These are phyloP conservation scores for Byssoonygena ceratinophila DNA, from an alignment of 2,329 filamentous ascomycete species.

Conservation along the genomic window DNA sequence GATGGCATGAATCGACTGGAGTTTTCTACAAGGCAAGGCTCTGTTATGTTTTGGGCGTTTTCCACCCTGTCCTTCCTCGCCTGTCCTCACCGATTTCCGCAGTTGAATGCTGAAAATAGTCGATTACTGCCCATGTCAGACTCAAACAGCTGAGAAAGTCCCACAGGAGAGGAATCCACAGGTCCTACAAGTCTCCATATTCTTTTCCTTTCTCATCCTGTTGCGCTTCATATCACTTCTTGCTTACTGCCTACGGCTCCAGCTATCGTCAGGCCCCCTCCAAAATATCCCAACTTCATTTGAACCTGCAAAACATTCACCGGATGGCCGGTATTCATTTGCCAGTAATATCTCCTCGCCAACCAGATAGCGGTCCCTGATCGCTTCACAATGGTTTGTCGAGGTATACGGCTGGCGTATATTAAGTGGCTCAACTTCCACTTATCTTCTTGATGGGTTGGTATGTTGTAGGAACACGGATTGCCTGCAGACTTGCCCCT, in stretches of 20 bases:
- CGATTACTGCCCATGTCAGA: slow-evolving; percentile 9
- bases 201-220: neutral
- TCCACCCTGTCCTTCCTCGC: slow-evolving; percentile 1
- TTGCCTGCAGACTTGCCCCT: slow-evolving; percentile 34
- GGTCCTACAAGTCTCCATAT: neutral
- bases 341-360: slow-evolving; percentile 84
- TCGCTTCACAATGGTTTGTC: slow-evolving; percentile 37
- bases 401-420: slow-evolving; percentile 93
- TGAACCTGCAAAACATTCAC: no score
- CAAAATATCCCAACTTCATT: neutral
- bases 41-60: slow-evolving; percentile 7
- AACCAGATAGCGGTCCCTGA: slow-evolving; percentile 42
- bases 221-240: neutral
- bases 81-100: neutral
- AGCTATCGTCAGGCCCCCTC: neutral
- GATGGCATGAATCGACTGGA: slow-evolving; percentile 11
- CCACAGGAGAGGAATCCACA: slow-evolving; percentile 9
- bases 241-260: neutral
- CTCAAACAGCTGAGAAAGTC: slow-evolving; percentile 7
- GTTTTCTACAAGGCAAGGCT: slow-evolving; percentile 9
- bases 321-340: no score
- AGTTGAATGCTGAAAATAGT: slow-evolving; percentile 9
- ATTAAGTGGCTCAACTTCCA: slow-evolving; percentile 42
- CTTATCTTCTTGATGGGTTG: slow-evolving; percentile 6
- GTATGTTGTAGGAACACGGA: slow-evolving; percentile 16